Percentiles rank a stretch among this genome's conserved stretches.
phyloP scores from a whole-genome alignment of 495 filamentous ascomycete genomes.

The Gamarada debralockiae region DNA sequence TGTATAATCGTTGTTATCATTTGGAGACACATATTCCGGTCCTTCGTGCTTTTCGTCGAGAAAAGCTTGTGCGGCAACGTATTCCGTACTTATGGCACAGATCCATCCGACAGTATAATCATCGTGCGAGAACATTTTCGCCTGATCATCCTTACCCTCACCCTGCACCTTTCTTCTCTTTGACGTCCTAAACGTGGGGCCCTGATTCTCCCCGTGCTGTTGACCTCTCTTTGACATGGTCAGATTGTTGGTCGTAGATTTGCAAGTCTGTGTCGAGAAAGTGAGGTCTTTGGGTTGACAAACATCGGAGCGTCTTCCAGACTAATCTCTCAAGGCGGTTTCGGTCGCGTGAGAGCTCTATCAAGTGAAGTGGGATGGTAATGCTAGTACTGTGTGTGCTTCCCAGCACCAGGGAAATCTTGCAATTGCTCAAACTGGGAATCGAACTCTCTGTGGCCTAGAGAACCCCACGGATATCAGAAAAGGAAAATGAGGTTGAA shows the following conservation, averaged over 20 bases:
- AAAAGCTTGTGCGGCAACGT: constrained; percentile 30
- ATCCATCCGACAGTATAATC: constrained; percentile 36
- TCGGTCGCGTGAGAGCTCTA: not conserved
- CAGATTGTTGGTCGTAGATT: not conserved
- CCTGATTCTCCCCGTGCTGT: not conserved
- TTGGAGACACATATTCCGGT: constrained; percentile 19
- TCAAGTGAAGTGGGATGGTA: too few relatives aligned
- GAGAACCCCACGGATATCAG: not conserved
- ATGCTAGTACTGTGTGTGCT: too few relatives aligned
- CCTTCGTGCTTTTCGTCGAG: constrained; percentile 29
- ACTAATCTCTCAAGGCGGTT: not conserved
- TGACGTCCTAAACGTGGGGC: not conserved
- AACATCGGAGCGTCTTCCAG: not conserved
- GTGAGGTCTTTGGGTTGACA: not conserved
- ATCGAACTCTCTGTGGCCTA: not conserved
- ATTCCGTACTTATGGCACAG: constrained; percentile 29
- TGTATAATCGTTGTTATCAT: constrained; percentile 26
- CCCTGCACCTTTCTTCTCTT: not conserved
- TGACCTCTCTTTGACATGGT: too few relatives aligned
- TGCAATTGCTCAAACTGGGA: not conserved
- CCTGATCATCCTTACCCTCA: too few relatives aligned
- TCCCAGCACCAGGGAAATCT: not conserved
- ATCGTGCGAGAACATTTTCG: constrained; percentile 1
- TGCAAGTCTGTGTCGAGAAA: not conserved
- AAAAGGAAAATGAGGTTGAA: not conserved